phyloP scores from a whole-genome alignment of 805 yeast genomes.

The Nakazawaea ishiwadae region DNA sequence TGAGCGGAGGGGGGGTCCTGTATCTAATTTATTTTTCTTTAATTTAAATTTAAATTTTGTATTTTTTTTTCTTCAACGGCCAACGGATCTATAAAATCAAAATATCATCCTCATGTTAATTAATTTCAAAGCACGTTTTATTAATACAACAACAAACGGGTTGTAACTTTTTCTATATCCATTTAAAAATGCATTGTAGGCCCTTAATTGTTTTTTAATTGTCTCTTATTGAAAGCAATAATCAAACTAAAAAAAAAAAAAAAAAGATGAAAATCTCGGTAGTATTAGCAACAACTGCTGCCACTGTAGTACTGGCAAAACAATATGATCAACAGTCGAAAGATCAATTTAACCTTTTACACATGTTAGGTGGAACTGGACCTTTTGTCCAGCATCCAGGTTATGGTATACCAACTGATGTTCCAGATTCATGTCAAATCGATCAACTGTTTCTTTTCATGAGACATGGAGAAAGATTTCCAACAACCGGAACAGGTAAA shows the following conservation, averaged over 20 bases:
- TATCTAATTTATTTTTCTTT: too few relatives aligned
- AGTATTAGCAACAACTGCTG: neutral
- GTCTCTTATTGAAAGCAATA: neutral
- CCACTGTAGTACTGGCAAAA: neutral
- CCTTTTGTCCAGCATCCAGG: conserved; percentile 52
- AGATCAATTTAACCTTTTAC: conserved; percentile 44
- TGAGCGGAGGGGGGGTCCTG: too few relatives aligned
- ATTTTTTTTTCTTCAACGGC: too few relatives aligned
- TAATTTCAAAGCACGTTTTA: too few relatives aligned
- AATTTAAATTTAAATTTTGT: too few relatives aligned
- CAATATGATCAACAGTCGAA: conserved; percentile 22
- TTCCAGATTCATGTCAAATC: conserved; percentile 46
- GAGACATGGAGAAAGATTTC: conserved; percentile 80
- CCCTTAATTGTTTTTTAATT: too few relatives aligned
- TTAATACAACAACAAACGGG: too few relatives aligned
- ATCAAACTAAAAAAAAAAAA: too few relatives aligned
- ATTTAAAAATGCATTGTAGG: too few relatives aligned
- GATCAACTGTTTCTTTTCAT: conserved; percentile 68
- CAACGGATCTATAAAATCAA: too few relatives aligned
- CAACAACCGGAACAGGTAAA: conserved; percentile 37
- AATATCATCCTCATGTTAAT: too few relatives aligned
- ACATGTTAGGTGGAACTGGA: conserved; percentile 50
- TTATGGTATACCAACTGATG: conserved; percentile 43
- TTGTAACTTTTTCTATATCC: too few relatives aligned
- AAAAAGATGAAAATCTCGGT: neutral